Evolutionary conservation across 441 rosid species (phyloP), one percentile per base, ranked within the genome.

Genomic region (Hura crepitans): DNA sequence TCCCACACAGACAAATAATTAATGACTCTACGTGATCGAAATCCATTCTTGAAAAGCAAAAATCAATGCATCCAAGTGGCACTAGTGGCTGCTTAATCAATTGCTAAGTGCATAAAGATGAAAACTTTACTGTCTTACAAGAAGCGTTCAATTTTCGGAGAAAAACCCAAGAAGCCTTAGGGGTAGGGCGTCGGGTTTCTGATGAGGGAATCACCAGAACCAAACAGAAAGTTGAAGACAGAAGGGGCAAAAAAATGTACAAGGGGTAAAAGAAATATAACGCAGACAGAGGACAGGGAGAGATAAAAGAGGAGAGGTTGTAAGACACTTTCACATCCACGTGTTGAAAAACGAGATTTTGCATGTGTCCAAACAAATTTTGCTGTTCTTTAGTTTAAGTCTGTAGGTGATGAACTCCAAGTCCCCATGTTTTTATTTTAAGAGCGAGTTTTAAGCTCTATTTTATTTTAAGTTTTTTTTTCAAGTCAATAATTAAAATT

Each of bases 41-140:
- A 20, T 28, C 31, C 6, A 15, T 63, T 13, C 56, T 18, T 17
- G 15, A 18, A 35, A 13, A 11, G n/a, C 49, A 57, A 8, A 46
- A 35, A 23, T 12, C n/a, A 47, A 23, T 8, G 61, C 65, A 30
- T 50, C 1, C 42, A 20, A n/a, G 50, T 46, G 22, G 17, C 27
- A 46, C 58, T 6, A 39, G 12, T 20, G 14, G 12, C 33, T 46
- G 62, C 47, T 59, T 35, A 35, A 35, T 35, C 14, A 71, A 73
- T 59, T 31, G 15, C 47, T 22, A 15, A 49, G 28, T 58, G 43
- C 25, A 53, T 31, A 42, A 54, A 57, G 47, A 56, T 12, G 30
- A 71, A 60, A 71, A 39, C n/a, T n/a, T 64, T 10, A 43, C 45
- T 2, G 45, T 62, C 81, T 74, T 77, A 72, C 77, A 70, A 49